Conservation (phyloP, 2,329 filamentous ascomycete genomes). For the Bipolaris victoriae region DNA sequence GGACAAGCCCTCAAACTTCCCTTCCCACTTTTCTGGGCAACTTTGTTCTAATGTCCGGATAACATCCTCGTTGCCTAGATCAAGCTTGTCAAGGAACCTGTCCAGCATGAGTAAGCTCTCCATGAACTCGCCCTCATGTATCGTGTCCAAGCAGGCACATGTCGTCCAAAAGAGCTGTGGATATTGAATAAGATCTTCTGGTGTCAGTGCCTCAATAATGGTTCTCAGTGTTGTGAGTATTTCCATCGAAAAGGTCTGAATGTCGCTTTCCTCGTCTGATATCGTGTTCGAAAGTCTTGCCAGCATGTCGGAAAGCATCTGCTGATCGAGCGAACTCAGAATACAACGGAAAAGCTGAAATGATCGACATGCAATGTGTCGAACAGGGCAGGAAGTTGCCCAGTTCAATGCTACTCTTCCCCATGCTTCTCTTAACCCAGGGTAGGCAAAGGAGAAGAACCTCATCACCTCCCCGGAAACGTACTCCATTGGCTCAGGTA, state of each 20-base stretch:
- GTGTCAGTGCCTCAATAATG: conserved; percentile 82
- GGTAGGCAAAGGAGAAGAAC: conserved; percentile 84
- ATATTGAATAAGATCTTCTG: conserved; percentile 81
- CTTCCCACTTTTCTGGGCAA: conserved; percentile 86
- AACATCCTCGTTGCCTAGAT: conserved; percentile 73
- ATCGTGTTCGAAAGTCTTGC: conserved; percentile 95
- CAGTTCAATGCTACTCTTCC: conserved; percentile 87
- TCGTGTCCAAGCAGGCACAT: conserved; percentile 93
- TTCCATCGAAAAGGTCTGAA: conserved; percentile 97
- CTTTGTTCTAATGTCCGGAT: conserved; percentile 75
- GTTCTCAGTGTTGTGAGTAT: conserved; percentile 93
- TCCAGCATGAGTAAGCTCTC: conserved; percentile 92
- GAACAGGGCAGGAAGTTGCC: conserved; percentile 95
- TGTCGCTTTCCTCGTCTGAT: conserved; percentile 89
- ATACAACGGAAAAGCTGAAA: conserved; percentile 98
- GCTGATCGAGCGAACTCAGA: conserved; percentile 84
- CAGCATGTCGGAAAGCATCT: conserved; percentile 97
- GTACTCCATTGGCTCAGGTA: conserved; percentile 85
- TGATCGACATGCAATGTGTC: conserved; percentile 92
- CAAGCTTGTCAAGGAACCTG: conserved; percentile 80
- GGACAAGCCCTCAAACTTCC: conserved; percentile 84
- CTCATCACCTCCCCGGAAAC: conserved; percentile 81
- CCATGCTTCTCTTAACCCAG: conserved; percentile 89
- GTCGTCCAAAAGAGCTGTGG: conserved; percentile 98
- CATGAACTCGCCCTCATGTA: conserved; percentile 93